phyloP scores from a whole-genome alignment of 148 eudicot species.

The Talinum fruticosum region DNA sequence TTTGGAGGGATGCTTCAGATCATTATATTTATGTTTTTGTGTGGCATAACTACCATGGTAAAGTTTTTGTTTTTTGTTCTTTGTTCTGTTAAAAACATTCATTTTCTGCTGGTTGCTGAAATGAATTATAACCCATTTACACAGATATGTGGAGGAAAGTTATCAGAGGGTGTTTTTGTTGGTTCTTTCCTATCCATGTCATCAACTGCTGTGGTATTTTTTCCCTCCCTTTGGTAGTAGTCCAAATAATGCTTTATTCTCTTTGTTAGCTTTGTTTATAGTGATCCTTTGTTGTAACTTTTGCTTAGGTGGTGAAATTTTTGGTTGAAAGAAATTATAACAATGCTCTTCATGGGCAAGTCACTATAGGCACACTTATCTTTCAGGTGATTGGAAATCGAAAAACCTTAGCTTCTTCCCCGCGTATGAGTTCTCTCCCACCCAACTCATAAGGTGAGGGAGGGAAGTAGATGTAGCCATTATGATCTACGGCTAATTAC shows the following conservation, averaged over 20 bases:
- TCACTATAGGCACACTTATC: constrained; percentile 95
- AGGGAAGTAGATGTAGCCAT: background rate
- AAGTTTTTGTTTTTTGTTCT: constrained; percentile 10
- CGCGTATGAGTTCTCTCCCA: background rate
- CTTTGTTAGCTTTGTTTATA: background rate
- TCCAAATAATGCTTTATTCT: background rate
- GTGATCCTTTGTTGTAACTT: constrained; percentile 6
- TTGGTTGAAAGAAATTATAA: constrained; percentile 68
- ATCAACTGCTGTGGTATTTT: constrained; percentile 92
- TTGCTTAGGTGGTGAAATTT: constrained; percentile 80
- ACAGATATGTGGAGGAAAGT: constrained; percentile 87
- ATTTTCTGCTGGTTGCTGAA: constrained; percentile 12
- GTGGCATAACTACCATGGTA: constrained; percentile 87
- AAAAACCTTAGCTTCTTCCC: background rate
- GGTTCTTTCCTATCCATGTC: constrained; percentile 99
- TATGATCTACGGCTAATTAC: background rate
- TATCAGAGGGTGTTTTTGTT: constrained; percentile 98
- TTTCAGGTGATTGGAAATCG: constrained; percentile 62
- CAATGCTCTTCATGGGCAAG: constrained; percentile 93
- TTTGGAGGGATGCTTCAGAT: constrained; percentile 95
- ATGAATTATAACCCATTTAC: constrained; percentile 14
- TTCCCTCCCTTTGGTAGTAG: constrained; percentile 12
- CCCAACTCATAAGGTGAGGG: background rate
- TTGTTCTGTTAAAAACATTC: constrained; percentile 7
- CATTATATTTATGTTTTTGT: constrained; percentile 71